Evolutionary conservation across 2,329 filamentous ascomycete genomes (phyloP).

Genomic region (Penicillium sp.): DNA sequence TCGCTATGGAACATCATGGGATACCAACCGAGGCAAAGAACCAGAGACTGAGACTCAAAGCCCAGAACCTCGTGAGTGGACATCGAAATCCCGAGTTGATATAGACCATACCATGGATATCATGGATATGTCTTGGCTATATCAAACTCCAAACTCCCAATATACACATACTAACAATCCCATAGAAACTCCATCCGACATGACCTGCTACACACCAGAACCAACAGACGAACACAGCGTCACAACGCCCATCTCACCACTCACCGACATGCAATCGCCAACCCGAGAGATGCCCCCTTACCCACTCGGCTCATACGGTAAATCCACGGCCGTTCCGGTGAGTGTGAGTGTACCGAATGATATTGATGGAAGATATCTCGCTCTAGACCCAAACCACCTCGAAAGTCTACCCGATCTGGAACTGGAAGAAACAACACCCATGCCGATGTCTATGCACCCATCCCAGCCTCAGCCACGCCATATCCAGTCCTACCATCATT

Average conservation of each 20-base stretch:
- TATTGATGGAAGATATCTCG: constrained; percentile 10
- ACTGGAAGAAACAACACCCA: constrained; percentile 27
- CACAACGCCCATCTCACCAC: constrained; percentile 30
- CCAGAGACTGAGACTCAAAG: constrained; percentile 25
- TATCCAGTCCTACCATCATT: constrained; percentile 14
- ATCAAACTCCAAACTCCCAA: not conserved
- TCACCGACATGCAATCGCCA: constrained; percentile 28
- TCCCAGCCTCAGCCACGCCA: constrained; percentile 4
- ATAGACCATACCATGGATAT: not conserved
- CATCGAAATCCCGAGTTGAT: not conserved
- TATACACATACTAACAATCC: constrained; percentile 1
- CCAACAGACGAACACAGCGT: constrained; percentile 30
- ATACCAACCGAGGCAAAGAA: constrained; percentile 22
- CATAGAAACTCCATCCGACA: constrained; percentile 39
- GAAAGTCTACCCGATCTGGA: constrained; percentile 28
- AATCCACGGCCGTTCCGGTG: constrained; percentile 8
- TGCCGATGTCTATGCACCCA: constrained; percentile 20
- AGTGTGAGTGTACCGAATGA: constrained; percentile 10
- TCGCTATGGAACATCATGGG: constrained; percentile 33
- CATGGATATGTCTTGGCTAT: not conserved
- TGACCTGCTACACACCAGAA: constrained; percentile 41
- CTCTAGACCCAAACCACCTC: constrained; percentile 26
- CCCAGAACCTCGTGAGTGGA: constrained; percentile 35
- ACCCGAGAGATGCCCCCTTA: constrained; percentile 23
- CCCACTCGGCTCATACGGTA: constrained; percentile 9